Base-by-base conservation (phyloP, 192 early-diverging fungal species). In the Mortierella claussenii region DNA sequence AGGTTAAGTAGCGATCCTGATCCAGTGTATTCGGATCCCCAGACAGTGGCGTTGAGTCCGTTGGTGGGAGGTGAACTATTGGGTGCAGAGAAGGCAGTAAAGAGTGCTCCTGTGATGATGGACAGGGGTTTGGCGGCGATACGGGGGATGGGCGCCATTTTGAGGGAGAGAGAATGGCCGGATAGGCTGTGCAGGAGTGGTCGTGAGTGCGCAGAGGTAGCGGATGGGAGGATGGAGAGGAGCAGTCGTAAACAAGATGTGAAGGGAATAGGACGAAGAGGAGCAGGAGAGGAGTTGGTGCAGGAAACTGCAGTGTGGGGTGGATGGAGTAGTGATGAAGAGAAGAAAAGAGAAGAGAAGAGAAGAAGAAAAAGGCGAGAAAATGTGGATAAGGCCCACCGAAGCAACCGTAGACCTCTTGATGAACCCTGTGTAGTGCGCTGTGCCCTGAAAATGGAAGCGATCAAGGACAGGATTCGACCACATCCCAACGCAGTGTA, bases 71-170 rank as follows among this genome's bases (percentile, higher is more conserved):
- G 73, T n/a, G 64, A 33, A 18, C 73, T 76, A 31, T 36, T 60
- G 12, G 73, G 73, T 23, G 55, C 52, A 4, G 73, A 67, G 27
- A 76, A 58, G 45, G 73, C 73, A 17, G 54, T 65, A 48, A 76
- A 67, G 47, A 76, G 57, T 17, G 73, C 73, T 4, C 64, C 57
- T 0, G 73, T 76, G 64, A 76, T 62, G 53, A 76, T 76, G 44
- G 73, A 67, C 26, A 76, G 58, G 4, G 73, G 73, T n/a, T 48
- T 61, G 40, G 52, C 27, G 21, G 64, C 46, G 34, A 67, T 51
- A 20, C 64, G 51, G 15, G 57, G 64, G 34, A 76, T 76, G 46
- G 73, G 73, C 10, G 73, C 73, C 73, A 76, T 76, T 12, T 28
- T 33, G 34, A 26, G 7, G 37, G 37, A 40, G 13, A 13, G 37